Evolutionary conservation across 2,329 filamentous ascomycete species (phyloP).

Genomic region (Rhynchosporium graminicola): DNA sequence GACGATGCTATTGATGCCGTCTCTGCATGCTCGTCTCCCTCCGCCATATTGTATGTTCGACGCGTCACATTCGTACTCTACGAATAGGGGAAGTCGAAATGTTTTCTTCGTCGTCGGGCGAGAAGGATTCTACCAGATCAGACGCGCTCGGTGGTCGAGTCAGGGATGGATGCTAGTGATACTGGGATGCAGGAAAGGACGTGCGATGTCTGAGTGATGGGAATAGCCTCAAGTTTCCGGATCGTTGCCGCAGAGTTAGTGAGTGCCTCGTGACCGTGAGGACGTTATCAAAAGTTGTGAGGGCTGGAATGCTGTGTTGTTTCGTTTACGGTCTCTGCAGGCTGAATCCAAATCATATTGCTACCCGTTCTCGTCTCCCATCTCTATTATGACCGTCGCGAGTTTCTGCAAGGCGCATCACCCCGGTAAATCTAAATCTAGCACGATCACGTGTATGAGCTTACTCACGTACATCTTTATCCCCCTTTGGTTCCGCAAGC

Average conservation of each 20-base stretch:
- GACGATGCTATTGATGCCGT: constrained; percentile 17
- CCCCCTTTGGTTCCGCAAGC: no score
- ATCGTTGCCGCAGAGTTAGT: background rate
- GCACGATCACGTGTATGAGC: background rate
- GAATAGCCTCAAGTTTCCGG: constrained; percentile 8
- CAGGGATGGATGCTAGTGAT: constrained; percentile 18
- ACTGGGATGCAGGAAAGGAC: constrained; percentile 1
- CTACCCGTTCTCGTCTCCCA: no score
- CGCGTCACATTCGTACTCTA: constrained; percentile 35
- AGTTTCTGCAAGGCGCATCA: background rate
- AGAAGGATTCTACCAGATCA: constrained; percentile 14
- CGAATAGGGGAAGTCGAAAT: constrained; percentile 2
- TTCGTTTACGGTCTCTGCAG: constrained; percentile 1
- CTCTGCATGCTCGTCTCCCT: constrained; percentile 33
- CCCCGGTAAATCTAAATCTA: background rate
- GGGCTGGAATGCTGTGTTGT: constrained; percentile 2
- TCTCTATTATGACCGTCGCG: constrained; percentile 17
- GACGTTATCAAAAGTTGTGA: constrained; percentile 8
- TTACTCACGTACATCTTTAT: no score
- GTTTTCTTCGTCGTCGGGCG: constrained; percentile 1
- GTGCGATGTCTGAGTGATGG: constrained; percentile 12
- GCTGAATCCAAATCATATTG: constrained; percentile 12
- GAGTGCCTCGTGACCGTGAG: constrained; percentile 12
- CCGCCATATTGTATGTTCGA: constrained; percentile 36
- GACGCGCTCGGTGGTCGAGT: constrained; percentile 28